A percentile compares a stretch with the other conserved stretches of the same genome.
These are phyloP conservation scores for Ophiostoma sp. DNA, from an alignment of 2,329 filamentous ascomycete species.

Conservation along the genomic window DNA sequence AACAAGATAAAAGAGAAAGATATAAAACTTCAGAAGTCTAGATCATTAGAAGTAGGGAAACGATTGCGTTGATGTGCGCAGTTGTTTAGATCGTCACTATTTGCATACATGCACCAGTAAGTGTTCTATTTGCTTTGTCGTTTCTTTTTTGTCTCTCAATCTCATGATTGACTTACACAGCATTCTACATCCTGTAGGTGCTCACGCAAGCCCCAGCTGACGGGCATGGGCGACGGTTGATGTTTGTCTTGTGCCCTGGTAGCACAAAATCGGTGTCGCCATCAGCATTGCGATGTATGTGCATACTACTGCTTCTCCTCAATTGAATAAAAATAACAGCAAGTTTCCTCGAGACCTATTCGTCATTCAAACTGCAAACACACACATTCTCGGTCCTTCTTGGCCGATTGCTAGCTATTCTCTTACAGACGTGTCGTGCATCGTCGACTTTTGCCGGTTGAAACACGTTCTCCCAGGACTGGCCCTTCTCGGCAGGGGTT, in stretches of 20 bases:
- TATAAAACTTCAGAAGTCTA: neutral
- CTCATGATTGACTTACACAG: neutral
- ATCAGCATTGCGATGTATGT: neutral
- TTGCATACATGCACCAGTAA: neutral
- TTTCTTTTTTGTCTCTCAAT: neutral
- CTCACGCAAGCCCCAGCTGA: neutral
- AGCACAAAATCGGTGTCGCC: neutral
- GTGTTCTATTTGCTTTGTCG: neutral
- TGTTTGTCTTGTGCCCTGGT: neutral
- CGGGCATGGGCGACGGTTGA: neutral
- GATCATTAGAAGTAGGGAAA: neutral
- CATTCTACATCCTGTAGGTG: neutral
- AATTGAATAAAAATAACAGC: neutral
- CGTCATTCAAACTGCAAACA: neutral
- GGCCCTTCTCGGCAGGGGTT: neutral
- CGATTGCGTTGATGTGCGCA: neutral
- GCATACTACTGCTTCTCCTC: neutral
- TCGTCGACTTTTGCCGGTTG: conserved; percentile 17
- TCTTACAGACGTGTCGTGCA: neutral
- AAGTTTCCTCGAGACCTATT: neutral
- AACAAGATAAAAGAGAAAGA: neutral
- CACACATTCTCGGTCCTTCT: neutral
- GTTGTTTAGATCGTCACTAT: neutral
- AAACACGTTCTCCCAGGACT: neutral
- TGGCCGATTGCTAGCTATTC: neutral